Evolutionary conservation across 495 filamentous ascomycete genomes (phyloP).

Genomic region (Aspergillus taichungensis): DNA sequence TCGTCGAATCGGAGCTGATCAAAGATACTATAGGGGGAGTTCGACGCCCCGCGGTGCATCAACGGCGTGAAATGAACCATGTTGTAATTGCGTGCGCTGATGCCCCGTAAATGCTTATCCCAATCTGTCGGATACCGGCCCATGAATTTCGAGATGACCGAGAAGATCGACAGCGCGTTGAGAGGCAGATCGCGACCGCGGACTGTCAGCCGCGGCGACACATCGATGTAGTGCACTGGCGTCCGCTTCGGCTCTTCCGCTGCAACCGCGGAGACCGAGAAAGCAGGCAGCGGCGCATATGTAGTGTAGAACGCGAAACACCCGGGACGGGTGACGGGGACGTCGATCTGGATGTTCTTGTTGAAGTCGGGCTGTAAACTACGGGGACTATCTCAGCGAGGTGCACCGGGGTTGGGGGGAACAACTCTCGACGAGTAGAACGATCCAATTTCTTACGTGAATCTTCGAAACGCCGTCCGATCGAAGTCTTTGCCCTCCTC

Average conservation of each 20-base stretch:
- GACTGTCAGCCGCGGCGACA: conserved; percentile 72
- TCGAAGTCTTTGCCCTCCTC: conserved; percentile 62
- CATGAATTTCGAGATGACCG: conserved; percentile 97
- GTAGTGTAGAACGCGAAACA: conserved; percentile 95
- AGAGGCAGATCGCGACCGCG: conserved; percentile 63
- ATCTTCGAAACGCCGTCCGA: conserved; percentile 70
- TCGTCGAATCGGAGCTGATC: conserved; percentile 87
- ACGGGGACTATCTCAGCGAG: conserved; percentile 17
- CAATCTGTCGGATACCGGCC: conserved; percentile 81
- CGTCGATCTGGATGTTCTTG: conserved; percentile 76
- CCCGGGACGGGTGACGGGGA: conserved; percentile 75
- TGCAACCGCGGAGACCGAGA: conserved; percentile 48
- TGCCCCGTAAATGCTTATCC: conserved; percentile 80
- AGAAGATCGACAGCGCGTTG: conserved; percentile 82
- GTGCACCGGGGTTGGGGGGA: neutral
- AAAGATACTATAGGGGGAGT: conserved; percentile 95
- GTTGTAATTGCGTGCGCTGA: conserved; percentile 86
- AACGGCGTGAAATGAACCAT: conserved; percentile 98
- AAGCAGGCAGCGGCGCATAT: conserved; percentile 75
- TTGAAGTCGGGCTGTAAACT: conserved; percentile 92
- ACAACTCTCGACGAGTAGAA: neutral
- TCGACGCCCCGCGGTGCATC: conserved; percentile 78
- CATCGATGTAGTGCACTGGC: conserved; percentile 80
- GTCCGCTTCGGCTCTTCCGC: conserved; percentile 56
- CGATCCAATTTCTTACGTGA: conserved; percentile 51